Evolutionary conservation across 805 yeast genomes (phyloP).

Genomic region (Lachancea quebecensis): DNA sequence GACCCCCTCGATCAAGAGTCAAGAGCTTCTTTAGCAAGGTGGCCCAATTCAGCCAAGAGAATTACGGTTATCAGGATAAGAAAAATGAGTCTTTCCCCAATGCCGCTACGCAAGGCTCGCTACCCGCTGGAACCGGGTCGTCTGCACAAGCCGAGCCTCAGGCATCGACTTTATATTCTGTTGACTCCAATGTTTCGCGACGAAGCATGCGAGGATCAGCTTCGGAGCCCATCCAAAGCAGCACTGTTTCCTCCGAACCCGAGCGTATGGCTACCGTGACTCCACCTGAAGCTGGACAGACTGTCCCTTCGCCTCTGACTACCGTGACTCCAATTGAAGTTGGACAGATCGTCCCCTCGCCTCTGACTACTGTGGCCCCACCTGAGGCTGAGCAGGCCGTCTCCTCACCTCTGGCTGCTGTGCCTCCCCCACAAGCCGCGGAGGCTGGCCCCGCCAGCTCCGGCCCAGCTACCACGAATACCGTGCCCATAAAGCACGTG

Average conservation of each 20-base stretch:
- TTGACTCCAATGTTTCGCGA: neutral
- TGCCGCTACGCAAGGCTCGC: neutral
- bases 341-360: too few relatives aligned
- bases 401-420: too few relatives aligned
- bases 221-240: neutral
- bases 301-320: too few relatives aligned
- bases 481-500: too few relatives aligned
- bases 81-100: constrained; percentile 6
- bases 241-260: neutral
- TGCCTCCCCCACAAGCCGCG: too few relatives aligned
- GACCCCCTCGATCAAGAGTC: constrained; percentile 11
- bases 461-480: too few relatives aligned
- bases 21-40: constrained; percentile 26
- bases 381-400: too few relatives aligned
- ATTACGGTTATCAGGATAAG: constrained; percentile 29
- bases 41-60: constrained; percentile 30
- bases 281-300: too few relatives aligned
- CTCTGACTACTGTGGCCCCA: too few relatives aligned
- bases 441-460: too few relatives aligned
- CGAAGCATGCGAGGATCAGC: neutral
- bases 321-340: too few relatives aligned
- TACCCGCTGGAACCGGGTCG: neutral
- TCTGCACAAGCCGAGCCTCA: neutral
- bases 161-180: neutral
- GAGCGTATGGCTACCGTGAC: too few relatives aligned